Evolutionary conservation across 2,329 filamentous ascomycete genomes (phyloP).

Genomic region (Orbilia brochopaga): DNA sequence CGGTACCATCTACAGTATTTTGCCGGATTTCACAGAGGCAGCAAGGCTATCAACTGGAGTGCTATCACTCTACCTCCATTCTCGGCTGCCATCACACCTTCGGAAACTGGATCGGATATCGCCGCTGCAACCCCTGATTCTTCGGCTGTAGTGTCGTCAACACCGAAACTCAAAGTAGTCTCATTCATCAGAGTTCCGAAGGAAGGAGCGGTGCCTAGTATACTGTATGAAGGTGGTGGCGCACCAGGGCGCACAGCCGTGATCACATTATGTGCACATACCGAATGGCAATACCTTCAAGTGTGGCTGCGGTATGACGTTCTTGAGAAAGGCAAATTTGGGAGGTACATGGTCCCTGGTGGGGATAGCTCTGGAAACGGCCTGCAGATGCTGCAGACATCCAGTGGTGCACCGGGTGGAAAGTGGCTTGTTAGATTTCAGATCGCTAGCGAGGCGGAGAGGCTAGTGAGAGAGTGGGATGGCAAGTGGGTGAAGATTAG

Average conservation of each 20-base stretch:
- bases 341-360: conserved; percentile 30
- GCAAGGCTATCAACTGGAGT: conserved; percentile 7
- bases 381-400: conserved; percentile 12
- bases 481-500: conserved; percentile 23
- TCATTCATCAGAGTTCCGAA: conserved; percentile 9
- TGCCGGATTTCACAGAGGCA: not conserved
- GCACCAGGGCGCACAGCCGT: conserved; percentile 28
- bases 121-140: conserved; percentile 9
- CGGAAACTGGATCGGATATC: not conserved
- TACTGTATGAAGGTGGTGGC: conserved; percentile 21
- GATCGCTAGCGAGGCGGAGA: conserved; percentile 34
- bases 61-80: conserved; percentile 26
- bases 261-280: conserved; percentile 24
- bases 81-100: conserved; percentile 14
- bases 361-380: conserved; percentile 30
- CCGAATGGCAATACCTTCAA: conserved; percentile 28
- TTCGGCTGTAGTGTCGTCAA: conserved; percentile 9
- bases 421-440: conserved; percentile 36
- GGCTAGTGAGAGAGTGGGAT: conserved; percentile 43
- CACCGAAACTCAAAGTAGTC: conserved; percentile 14
- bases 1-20: conserved; percentile 28
- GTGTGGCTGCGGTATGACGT: conserved; percentile 32
- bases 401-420: conserved; percentile 17
- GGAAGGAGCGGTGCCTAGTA: conserved; percentile 21
- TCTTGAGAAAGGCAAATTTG: conserved; percentile 34